Percentiles rank a stretch among this genome's conserved stretches.
Evolutionary conservation across 306 rosid species (phyloP).

Genomic region (Rosa lucieae): DNA sequence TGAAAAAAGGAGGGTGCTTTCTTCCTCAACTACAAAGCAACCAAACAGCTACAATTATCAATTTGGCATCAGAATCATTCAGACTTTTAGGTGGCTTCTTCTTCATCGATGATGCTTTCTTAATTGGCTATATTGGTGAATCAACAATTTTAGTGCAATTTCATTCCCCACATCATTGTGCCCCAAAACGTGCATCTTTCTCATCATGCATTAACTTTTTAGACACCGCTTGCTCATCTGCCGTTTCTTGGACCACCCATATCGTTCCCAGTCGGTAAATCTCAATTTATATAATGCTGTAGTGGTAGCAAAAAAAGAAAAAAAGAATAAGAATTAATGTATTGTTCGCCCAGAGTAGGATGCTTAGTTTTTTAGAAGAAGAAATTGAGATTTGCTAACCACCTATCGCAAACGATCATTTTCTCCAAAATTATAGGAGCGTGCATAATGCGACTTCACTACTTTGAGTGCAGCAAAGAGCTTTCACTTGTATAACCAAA

Average conservation of each 20-base stretch:
- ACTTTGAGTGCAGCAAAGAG: neutral
- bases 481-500: neutral
- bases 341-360: neutral
- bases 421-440: neutral
- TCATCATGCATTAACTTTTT: neutral
- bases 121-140: conserved; percentile 6
- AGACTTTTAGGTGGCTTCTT: neutral
- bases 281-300: neutral
- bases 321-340: neutral
- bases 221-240: conserved; percentile 5
- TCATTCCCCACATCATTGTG: neutral
- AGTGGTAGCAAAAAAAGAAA: neutral
- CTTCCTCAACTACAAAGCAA: conserved; percentile 30
- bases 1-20: conserved; percentile 14
- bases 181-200: neutral
- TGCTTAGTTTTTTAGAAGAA: neutral
- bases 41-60: neutral
- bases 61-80: neutral
- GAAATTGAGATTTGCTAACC: neutral
- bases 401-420: neutral
- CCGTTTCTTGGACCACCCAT: neutral
- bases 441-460: neutral
- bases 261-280: neutral
- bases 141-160: neutral
- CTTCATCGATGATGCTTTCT: neutral